Evolutionary conservation across 352 stramenopile species (phyloP).

Genomic region (Blastocystis sp.): DNA sequence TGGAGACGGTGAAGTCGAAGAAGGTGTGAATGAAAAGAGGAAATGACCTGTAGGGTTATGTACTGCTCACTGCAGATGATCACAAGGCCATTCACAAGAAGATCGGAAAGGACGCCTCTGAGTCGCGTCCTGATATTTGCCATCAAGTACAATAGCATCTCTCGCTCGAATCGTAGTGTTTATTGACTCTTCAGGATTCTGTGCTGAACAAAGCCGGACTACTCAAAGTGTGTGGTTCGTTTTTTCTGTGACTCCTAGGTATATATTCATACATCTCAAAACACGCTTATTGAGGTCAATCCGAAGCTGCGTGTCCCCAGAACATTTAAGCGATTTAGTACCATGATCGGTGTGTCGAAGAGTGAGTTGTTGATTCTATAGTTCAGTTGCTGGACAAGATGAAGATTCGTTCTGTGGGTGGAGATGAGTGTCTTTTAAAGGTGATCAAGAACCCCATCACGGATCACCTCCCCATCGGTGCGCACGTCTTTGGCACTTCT

Average conservation of each 20-base stretch:
- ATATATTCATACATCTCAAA: constrained; percentile 92
- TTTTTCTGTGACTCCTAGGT: constrained; percentile 72
- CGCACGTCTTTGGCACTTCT: constrained; percentile 65
- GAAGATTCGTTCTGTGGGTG: constrained; percentile 95
- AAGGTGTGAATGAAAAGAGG: constrained; percentile 75
- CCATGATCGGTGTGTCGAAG: constrained; percentile 85
- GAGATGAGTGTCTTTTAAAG: constrained; percentile 87
- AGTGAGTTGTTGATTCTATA: constrained; percentile 74
- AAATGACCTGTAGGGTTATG: constrained; percentile 80
- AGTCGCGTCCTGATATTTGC: constrained; percentile 95
- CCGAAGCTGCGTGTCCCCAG: constrained; percentile 94
- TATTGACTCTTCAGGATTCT: constrained; percentile 94
- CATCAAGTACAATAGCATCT: constrained; percentile 79
- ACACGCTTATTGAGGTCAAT: constrained; percentile 96
- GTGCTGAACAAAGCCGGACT: constrained; percentile 96
- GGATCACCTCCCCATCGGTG: constrained; percentile 90
- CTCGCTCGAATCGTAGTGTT: constrained; percentile 77
- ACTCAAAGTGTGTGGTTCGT: constrained; percentile 80
- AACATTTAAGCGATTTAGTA: constrained; percentile 96
- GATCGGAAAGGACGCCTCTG: constrained; percentile 88
- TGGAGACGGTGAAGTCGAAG: constrained; percentile 98
- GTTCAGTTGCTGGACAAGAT: constrained; percentile 99
- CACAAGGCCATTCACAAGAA: constrained; percentile 92
- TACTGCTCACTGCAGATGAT: constrained; percentile 99
- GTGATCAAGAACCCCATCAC: constrained; percentile 99